Evolutionary conservation across 441 rosid species (phyloP).

Genomic region (Cnidoscolus chayamansa): DNA sequence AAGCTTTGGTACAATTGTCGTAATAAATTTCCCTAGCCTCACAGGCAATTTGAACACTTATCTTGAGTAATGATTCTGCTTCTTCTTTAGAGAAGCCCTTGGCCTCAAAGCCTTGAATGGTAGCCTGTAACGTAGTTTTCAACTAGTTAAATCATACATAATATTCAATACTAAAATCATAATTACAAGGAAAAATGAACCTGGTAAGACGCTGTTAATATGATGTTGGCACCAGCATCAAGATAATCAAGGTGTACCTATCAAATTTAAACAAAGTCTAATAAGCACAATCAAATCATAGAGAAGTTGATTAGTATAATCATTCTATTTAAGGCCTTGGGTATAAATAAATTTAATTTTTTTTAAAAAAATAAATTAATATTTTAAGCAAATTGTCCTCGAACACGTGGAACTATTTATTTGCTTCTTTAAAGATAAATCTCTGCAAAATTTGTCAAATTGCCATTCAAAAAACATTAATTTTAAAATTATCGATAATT

Average conservation of each 20-base stretch:
- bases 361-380: no score
- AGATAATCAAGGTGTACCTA: conserved; percentile 94
- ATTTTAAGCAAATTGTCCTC: no score
- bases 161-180: no score
- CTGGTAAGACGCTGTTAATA: conserved; percentile 84
- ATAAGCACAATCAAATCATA: no score
- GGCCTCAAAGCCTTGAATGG: conserved; percentile 81
- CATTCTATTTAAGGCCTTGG: no score
- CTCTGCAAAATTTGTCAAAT: no score
- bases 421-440: no score
- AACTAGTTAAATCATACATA: background rate
- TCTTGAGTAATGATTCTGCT: conserved; percentile 58
- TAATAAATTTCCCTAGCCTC: conserved; percentile 71
- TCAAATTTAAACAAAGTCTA: conserved; percentile 14
- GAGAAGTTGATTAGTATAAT: no score
- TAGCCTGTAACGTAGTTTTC: conserved; percentile 43
- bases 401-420: no score
- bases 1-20: conserved; percentile 53
- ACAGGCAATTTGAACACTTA: conserved; percentile 74
- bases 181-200: conserved; percentile 9
- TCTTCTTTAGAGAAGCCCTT: conserved; percentile 65
- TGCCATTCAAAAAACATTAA: no score
- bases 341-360: no score
- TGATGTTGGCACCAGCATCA: conserved; percentile 79
- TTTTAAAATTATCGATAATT: no score